Evolutionary conservation across 352 stramenopile species (phyloP), one percentile per base, ranked within the genome.

Genomic region (Phytophthora constricta): DNA sequence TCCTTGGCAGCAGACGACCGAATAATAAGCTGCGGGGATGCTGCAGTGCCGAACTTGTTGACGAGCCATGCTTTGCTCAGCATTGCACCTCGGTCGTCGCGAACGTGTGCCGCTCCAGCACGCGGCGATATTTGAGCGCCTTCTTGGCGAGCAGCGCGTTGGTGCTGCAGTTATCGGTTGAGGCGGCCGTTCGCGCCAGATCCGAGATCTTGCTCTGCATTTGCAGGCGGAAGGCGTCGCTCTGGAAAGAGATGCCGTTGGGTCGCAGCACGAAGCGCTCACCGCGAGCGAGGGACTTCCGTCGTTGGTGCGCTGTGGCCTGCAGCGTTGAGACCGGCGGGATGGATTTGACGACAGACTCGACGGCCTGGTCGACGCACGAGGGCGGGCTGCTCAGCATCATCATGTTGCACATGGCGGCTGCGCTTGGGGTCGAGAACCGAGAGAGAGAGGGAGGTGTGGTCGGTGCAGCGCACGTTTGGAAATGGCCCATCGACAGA

Each of bases 81-180:
- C 57, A 57, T 46, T 50, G 46, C 33, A 49, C 57, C 5, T 20
- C n/a, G 7, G 22, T 7, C 8, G n/a, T 25, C 4, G 46, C 34
- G 33, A 50, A 48, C 33, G 45, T 25, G 4, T 9, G 33, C 23
- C 75, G 75, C 33, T 76, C 67, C 19, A 74, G 50, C 9, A 82
- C 68, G 28, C 74, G 78, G 34, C 79, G 76, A 55, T 82, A 87
- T 62, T 80, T 79, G 41, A 87, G 74, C 28, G 76, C 72, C 58
- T 82, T 85, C 57, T 60, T 68, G 43, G 80, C 80, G 13, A 88
- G 65, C 34, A 82, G 34, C 13, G 72, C 59, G 54, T 68, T 75
- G 43, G 60, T 81, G 37, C 48, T 76, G 63, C 64, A 67, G 11
- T 1, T 33, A 16, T 53, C 45, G 20, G 47, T 19, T 7, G 63